Evolutionary conservation across 2,329 filamentous ascomycete species (phyloP), one percentile per base, ranked within the genome.

Genomic region (Immersiporthe knoxdaviesiana): DNA sequence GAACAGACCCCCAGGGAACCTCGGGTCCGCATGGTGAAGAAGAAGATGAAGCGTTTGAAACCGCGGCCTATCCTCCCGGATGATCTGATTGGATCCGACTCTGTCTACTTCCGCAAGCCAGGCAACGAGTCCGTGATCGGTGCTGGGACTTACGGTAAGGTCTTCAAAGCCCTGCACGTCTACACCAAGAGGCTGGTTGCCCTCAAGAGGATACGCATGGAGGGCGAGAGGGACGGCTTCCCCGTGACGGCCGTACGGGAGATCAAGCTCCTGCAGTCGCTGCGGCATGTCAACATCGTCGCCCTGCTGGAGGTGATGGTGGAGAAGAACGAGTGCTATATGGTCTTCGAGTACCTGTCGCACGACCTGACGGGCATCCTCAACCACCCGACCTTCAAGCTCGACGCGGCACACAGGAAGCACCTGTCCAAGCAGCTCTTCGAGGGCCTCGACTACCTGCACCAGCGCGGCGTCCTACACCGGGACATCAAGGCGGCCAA

Each of bases 401-500:
- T 99, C 18, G 92, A 96, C 50, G 83, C 89, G 4, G 89, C 91
- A 0, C 94, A 98, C 78, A 97, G 94, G 81, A 99, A 99, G 80
- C 90, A 99, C 77, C 85, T 99, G 44, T 93, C 94, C 0, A 92
- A 90, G 77, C 96, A 99, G 76, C 87, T 99, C 72, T 98, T 99
- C 75, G 91, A 97, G 77, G 95, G 94, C 0, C 85, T 99, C 5
- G 93, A 97, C 76, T 99, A 98, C 77, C 88, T 99, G 1, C 96
- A 99, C 78, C 90, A 91, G 61, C 88, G 94, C 47, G 94, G 96
- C n/a, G 95, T 99, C 16, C 84, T 99, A 3, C 96, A 99, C 79
- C 92, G 96, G 71, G 96, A 99, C 76, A 98, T 99, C 82, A 99
- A 99, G 80, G 96, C 96, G 1, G 96, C 96, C 68, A 99, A 99